phyloP scores from a whole-genome alignment of 495 filamentous ascomycete species.

The Annulohypoxylon bovei region DNA sequence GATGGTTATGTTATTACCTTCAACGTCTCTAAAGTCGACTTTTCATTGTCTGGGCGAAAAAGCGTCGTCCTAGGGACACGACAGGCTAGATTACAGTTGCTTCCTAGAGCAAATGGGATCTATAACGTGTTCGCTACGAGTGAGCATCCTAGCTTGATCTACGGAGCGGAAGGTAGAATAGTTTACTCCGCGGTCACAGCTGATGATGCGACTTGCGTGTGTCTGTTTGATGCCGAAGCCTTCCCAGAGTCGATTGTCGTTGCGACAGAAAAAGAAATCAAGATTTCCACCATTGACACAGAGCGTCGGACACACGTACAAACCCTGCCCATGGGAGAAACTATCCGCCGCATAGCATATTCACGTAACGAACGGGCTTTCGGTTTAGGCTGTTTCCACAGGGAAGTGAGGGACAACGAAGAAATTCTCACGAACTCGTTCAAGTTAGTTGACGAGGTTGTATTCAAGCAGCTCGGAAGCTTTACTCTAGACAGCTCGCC shows the following conservation, averaged over 20 bases:
- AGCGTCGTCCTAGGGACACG: slow-evolving; percentile 87
- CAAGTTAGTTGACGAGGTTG: slow-evolving; percentile 62
- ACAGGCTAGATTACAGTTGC: slow-evolving; percentile 78
- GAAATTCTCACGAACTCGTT: slow-evolving; percentile 62
- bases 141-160: slow-evolving; percentile 93
- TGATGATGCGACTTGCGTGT: slow-evolving; percentile 81
- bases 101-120: slow-evolving; percentile 70
- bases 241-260: slow-evolving; percentile 85
- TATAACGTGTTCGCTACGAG: slow-evolving; percentile 93
- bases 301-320: slow-evolving; percentile 88
- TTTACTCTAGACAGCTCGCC: slow-evolving; percentile 60
- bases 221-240: slow-evolving; percentile 80
- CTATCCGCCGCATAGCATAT: slow-evolving; percentile 87
- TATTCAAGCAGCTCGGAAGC: slow-evolving; percentile 57
- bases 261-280: slow-evolving; percentile 78
- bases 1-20: slow-evolving; percentile 94
- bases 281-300: slow-evolving; percentile 83
- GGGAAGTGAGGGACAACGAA: slow-evolving; percentile 59
- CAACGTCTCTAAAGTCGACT: slow-evolving; percentile 66
- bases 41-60: slow-evolving; percentile 74
- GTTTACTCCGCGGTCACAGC: slow-evolving; percentile 97
- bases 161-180: slow-evolving; percentile 84
- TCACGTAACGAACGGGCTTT: slow-evolving; percentile 82
- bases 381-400: slow-evolving; percentile 83
- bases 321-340: slow-evolving; percentile 79